These are phyloP conservation scores for Penicillium sp. DNA, from an alignment of 2,329 filamentous ascomycete genomes.

Conservation along the genomic window DNA sequence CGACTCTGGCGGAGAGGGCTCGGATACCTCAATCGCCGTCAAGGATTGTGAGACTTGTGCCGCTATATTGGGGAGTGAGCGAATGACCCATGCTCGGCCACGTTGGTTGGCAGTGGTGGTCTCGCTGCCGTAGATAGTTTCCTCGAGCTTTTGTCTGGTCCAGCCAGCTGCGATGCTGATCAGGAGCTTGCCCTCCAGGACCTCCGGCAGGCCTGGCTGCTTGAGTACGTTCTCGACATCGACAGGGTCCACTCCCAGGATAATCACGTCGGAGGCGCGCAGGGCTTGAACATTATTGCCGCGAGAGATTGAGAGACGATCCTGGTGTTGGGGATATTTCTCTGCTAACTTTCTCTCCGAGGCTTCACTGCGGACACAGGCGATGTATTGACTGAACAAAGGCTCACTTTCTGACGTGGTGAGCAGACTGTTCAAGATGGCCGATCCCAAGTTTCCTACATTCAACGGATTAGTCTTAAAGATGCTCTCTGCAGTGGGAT, in stretches of 20 bases:
- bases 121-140: constrained; percentile 33
- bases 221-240: constrained; percentile 45
- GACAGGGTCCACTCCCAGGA: constrained; percentile 52
- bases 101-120: constrained; percentile 17
- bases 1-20: constrained; percentile 44
- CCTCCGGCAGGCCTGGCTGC: constrained; percentile 40
- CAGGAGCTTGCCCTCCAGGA: constrained; percentile 49
- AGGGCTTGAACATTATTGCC: constrained; percentile 41
- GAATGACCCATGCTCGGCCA: constrained; percentile 36
- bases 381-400: constrained; percentile 40
- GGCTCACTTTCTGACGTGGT: constrained; percentile 16
- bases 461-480: background rate
- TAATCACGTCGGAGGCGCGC: constrained; percentile 42
- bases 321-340: constrained; percentile 33
- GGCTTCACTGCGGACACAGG: constrained; percentile 44
- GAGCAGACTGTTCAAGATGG: constrained; percentile 40
- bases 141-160: constrained; percentile 45
- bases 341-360: constrained; percentile 38
- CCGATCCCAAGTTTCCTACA: constrained; percentile 43
- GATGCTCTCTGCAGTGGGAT: background rate
- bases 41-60: constrained; percentile 47
- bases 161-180: constrained; percentile 57
- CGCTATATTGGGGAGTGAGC: constrained; percentile 50
- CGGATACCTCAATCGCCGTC: constrained; percentile 53
- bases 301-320: constrained; percentile 36